Percentiles rank a stretch among this genome's conserved stretches.
Conservation (phyloP, 495 filamentous ascomycete genomes). For the Eremomyces bilateralis region DNA sequence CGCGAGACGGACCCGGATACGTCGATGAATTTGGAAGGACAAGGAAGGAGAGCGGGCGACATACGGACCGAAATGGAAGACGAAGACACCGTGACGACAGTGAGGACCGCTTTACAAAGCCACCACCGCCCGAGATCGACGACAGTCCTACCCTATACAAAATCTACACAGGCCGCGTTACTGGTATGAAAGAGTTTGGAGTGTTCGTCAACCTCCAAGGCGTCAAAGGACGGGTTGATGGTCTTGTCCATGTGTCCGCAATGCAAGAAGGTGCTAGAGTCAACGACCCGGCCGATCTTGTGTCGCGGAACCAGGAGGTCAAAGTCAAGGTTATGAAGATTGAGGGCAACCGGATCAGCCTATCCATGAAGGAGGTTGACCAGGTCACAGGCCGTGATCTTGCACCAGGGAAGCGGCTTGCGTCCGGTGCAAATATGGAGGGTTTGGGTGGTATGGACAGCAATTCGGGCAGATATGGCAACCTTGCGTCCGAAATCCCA, state of each 20-base stretch:
- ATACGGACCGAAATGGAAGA: constrained; percentile 12
- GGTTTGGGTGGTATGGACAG: constrained; percentile 35
- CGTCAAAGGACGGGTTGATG: constrained; percentile 73
- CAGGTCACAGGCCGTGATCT: constrained; percentile 75
- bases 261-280: constrained; percentile 72
- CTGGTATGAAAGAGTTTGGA: constrained; percentile 85
- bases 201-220: constrained; percentile 85
- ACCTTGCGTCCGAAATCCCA: constrained; percentile 32
- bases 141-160: constrained; percentile 66
- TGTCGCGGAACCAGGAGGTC: constrained; percentile 60
- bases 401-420: constrained; percentile 56
- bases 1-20: too few relatives aligned
- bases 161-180: constrained; percentile 73
- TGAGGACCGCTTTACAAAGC: constrained; percentile 46
- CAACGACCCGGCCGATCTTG: constrained; percentile 75
- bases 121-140: constrained; percentile 60
- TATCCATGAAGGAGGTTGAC: constrained; percentile 96
- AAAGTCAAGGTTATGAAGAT: constrained; percentile 89
- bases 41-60: constrained; percentile 11
- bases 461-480: constrained; percentile 33
- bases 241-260: constrained; percentile 90
- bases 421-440: constrained; percentile 84
- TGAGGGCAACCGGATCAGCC: constrained; percentile 52
- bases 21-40: constrained; percentile 13
- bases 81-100: constrained; percentile 27